These are phyloP conservation scores for Kwoniella pini DNA, from an alignment of 768 basidiomycete species.

Conservation along the genomic window DNA sequence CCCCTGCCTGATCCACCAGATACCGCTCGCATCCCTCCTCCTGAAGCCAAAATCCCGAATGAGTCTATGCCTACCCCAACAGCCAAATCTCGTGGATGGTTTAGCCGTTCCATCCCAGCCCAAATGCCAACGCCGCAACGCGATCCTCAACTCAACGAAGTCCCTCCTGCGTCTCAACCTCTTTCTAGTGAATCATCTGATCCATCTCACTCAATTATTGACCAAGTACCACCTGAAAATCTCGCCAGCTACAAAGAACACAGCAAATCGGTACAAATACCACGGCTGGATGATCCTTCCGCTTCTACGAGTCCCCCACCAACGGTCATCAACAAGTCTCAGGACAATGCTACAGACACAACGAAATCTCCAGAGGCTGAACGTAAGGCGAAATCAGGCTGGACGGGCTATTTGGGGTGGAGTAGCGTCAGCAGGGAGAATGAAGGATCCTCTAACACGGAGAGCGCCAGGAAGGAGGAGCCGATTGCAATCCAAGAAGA, in stretches of 20 bases:
- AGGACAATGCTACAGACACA: too few relatives aligned
- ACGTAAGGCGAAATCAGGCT: not conserved
- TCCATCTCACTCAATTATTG: not conserved
- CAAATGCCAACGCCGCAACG: not conserved
- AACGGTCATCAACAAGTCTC: too few relatives aligned
- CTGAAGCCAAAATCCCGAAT: not conserved
- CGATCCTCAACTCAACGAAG: not conserved
- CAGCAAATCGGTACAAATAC: too few relatives aligned
- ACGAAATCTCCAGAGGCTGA: too few relatives aligned
- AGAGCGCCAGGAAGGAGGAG: too few relatives aligned
- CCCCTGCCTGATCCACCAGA: not conserved
- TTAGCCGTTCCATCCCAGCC: not conserved
- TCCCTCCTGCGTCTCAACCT: too few relatives aligned
- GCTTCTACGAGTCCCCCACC: too few relatives aligned
- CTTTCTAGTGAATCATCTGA: not conserved
- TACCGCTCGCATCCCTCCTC: not conserved
- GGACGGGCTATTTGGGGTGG: constrained; percentile 16
- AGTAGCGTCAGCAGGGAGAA: not conserved
- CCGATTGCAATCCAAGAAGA: too few relatives aligned
- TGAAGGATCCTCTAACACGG: not conserved
- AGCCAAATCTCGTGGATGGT: constrained; percentile 10
- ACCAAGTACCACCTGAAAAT: not conserved
- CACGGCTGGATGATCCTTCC: too few relatives aligned
- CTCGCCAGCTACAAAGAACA: too few relatives aligned
- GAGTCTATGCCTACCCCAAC: not conserved